A percentile compares a stretch with the other conserved stretches of the same genome.
These are phyloP conservation scores for Rhodosporidiobolus sp. DNA, from an alignment of 768 basidiomycete genomes.

Conservation along the genomic window DNA sequence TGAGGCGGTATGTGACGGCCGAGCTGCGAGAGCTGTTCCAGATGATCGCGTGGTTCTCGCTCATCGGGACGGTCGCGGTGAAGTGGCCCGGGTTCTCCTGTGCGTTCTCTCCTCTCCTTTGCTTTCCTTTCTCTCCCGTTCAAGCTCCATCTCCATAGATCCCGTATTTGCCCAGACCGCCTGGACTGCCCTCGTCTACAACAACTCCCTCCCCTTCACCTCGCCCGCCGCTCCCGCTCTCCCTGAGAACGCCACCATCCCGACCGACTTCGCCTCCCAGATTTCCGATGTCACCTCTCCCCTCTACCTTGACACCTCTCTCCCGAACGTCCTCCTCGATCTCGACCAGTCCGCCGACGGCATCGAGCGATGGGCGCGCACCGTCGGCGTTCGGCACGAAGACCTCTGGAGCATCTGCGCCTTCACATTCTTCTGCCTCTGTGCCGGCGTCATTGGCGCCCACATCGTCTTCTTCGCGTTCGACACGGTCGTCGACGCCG, in stretches of 20 bases:
- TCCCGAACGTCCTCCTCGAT: constrained; percentile 69
- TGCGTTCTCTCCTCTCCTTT: constrained; percentile 52
- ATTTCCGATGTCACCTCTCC: constrained; percentile 67
- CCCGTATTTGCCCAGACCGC: constrained; percentile 83
- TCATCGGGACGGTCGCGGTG: constrained; percentile 87
- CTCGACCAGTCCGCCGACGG: constrained; percentile 55
- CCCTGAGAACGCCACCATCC: constrained; percentile 13
- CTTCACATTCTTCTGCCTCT: constrained; percentile 70
- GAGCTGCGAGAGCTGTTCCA: constrained; percentile 87
- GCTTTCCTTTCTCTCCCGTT: not conserved
- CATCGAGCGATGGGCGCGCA: constrained; percentile 76
- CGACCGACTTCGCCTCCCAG: constrained; percentile 66
- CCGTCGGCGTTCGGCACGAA: constrained; percentile 74
- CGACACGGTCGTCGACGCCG: constrained; percentile 54
- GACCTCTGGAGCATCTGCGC: constrained; percentile 74
- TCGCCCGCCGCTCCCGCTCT: constrained; percentile 12
- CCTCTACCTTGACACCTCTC: constrained; percentile 67
- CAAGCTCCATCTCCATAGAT: constrained; percentile 55
- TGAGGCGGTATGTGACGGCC: constrained; percentile 89
- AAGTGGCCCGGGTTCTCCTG: constrained; percentile 91
- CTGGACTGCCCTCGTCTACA: constrained; percentile 67
- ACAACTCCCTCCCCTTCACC: constrained; percentile 32
- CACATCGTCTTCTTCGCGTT: constrained; percentile 70
- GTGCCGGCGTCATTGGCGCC: constrained; percentile 66
- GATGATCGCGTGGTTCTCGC: constrained; percentile 86